Conservation (phyloP, 345 rosid genomes). For the Noccaea bulbosa region DNA sequence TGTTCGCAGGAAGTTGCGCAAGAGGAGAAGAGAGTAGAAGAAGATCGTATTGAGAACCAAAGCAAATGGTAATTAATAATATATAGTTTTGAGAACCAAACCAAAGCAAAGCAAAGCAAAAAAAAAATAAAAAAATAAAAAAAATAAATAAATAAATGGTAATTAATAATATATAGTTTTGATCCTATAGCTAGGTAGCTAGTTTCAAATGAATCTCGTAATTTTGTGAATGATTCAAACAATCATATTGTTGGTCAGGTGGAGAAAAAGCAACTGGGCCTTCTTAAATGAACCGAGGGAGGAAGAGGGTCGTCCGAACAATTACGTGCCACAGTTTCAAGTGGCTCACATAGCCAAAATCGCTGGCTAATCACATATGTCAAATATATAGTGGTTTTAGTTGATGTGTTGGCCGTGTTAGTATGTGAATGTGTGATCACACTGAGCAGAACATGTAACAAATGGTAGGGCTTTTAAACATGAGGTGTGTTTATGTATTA, state of each 20-base stretch:
- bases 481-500: background rate
- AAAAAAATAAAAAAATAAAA: too few relatives aligned
- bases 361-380: slow-evolving; percentile 3
- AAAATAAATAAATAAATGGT: too few relatives aligned
- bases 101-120: too few relatives aligned
- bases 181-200: background rate
- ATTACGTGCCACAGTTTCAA: slow-evolving; percentile 65
- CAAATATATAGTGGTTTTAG: too few relatives aligned
- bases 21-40: slow-evolving; percentile 15
- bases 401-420: background rate
- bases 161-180: slow-evolving; percentile 1
- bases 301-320: slow-evolving; percentile 51
- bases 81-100: background rate
- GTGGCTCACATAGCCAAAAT: slow-evolving; percentile 50
- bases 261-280: slow-evolving; percentile 83
- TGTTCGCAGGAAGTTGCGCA: slow-evolving; percentile 36
- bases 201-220: background rate
- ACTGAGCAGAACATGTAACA: slow-evolving; percentile 5
- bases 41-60: slow-evolving; percentile 40
- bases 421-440: background rate
- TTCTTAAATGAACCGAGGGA: slow-evolving; percentile 82
- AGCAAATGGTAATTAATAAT: slow-evolving; percentile 55
- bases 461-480: background rate
- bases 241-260: slow-evolving; percentile 49
- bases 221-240: background rate